Conservation (phyloP, 768 basidiomycete genomes). For the Trametes maxima region DNA sequence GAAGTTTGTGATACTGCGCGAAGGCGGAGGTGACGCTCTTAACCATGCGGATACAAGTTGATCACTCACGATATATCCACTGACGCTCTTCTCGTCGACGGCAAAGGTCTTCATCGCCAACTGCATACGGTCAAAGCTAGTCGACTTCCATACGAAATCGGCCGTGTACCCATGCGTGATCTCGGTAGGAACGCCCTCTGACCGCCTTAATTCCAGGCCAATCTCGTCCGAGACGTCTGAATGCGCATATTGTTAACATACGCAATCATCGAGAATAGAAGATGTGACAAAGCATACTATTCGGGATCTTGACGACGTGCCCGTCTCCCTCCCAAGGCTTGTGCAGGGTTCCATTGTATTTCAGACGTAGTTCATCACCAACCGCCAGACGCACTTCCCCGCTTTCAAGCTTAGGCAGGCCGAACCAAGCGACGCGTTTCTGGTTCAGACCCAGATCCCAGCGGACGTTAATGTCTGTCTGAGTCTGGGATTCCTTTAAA, state of each 20-base stretch:
- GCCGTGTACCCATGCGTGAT: conserved; percentile 93
- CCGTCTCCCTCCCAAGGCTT: conserved; percentile 98
- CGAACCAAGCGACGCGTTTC: conserved; percentile 98
- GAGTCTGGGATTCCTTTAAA: conserved; percentile 97
- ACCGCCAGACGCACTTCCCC: conserved; percentile 97
- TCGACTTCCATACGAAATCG: conserved; percentile 99
- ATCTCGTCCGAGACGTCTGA: conserved; percentile 98
- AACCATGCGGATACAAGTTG: neutral
- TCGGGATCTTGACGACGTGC: conserved; percentile 98
- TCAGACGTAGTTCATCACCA: conserved; percentile 90
- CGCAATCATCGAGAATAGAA: neutral
- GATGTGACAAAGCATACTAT: conserved; percentile 70
- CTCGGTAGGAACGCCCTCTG: conserved; percentile 92
- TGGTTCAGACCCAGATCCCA: conserved; percentile 99
- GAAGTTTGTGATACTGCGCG: conserved; percentile 91
- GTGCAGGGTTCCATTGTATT: conserved; percentile 87
- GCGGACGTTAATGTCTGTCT: conserved; percentile 92
- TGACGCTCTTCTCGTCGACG: conserved; percentile 98
- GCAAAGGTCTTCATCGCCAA: conserved; percentile 99
- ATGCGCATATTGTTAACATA: neutral
- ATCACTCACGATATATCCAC: conserved; percentile 74
- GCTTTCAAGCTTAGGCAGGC: conserved; percentile 94
- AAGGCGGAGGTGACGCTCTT: conserved; percentile 7
- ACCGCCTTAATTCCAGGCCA: conserved; percentile 85
- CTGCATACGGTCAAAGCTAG: conserved; percentile 99